Evolutionary conservation across 1,284 basidiomycete species (phyloP).

Genomic region (Austropuccinia psidii): DNA sequence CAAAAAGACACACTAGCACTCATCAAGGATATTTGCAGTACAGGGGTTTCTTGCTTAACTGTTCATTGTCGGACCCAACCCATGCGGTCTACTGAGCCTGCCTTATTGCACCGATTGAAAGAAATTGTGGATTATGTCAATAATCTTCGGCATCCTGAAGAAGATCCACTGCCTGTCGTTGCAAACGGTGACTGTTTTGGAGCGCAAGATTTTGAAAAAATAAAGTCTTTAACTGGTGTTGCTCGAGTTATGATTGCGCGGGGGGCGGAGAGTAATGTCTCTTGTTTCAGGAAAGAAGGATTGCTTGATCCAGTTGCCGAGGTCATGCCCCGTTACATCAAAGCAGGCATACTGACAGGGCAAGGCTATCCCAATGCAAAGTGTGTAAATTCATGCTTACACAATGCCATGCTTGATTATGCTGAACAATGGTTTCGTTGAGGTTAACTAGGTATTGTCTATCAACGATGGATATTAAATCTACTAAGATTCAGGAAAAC

Average conservation of each 20-base stretch:
- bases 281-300: slow-evolving; percentile 54
- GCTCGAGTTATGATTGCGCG: neutral
- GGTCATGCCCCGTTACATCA: slow-evolving; percentile 67
- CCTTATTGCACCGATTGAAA: slow-evolving; percentile 66
- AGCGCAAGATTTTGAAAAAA: slow-evolving; percentile 66
- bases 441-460: slow-evolving; percentile 87
- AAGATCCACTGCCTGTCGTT: slow-evolving; percentile 57
- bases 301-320: slow-evolving; percentile 62
- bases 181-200: slow-evolving; percentile 90
- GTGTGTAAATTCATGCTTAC: slow-evolving; percentile 42
- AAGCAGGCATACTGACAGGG: slow-evolving; percentile 54
- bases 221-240: slow-evolving; percentile 63
- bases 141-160: slow-evolving; percentile 47
- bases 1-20: slow-evolving; percentile 80
- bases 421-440: slow-evolving; percentile 52
- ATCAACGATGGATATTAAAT: slow-evolving; percentile 47
- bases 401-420: neutral
- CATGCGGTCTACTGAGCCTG: slow-evolving; percentile 78
- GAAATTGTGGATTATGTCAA: slow-evolving; percentile 78
- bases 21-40: slow-evolving; percentile 74
- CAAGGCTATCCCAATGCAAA: slow-evolving; percentile 40
- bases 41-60: slow-evolving; percentile 80
- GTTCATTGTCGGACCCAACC: slow-evolving; percentile 91
- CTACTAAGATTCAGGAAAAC: slow-evolving; percentile 37
- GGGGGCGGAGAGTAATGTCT: slow-evolving; percentile 26